Conservation (phyloP, 306 rosid species). For the Notholithocarpus densiflorus region DNA sequence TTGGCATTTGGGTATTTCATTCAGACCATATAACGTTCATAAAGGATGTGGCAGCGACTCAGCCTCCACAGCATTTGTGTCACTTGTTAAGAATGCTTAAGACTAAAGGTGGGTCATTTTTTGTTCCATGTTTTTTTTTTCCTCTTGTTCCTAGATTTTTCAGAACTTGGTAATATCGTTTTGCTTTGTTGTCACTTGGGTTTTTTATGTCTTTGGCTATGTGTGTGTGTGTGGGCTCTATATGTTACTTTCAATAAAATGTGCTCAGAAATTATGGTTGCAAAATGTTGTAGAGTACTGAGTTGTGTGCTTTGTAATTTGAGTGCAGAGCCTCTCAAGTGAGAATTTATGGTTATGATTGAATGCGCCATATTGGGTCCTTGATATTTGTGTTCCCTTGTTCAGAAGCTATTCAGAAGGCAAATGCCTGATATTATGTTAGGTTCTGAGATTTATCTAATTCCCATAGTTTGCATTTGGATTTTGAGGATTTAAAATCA, state of each 20-base stretch:
- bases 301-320: neutral
- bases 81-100: slow-evolving; percentile 62
- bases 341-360: neutral
- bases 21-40: slow-evolving; percentile 80
- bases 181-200: neutral
- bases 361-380: neutral
- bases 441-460: too few relatives aligned
- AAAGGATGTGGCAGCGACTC: slow-evolving; percentile 73
- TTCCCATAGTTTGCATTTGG: too few relatives aligned
- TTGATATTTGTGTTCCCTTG: neutral
- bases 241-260: neutral
- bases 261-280: neutral
- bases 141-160: neutral
- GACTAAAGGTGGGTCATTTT: slow-evolving; percentile 55
- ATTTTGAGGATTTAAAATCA: too few relatives aligned
- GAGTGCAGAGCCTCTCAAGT: neutral
- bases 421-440: neutral
- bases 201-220: neutral
- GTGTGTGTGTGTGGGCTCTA: neutral
- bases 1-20: neutral
- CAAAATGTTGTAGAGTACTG: neutral
- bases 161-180: neutral
- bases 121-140: slow-evolving; percentile 8
- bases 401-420: neutral
- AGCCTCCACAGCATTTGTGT: slow-evolving; percentile 75